These are phyloP conservation scores for Cladochytrium replicatum DNA, from an alignment of 192 early-diverging fungal species.

Conservation along the genomic window DNA sequence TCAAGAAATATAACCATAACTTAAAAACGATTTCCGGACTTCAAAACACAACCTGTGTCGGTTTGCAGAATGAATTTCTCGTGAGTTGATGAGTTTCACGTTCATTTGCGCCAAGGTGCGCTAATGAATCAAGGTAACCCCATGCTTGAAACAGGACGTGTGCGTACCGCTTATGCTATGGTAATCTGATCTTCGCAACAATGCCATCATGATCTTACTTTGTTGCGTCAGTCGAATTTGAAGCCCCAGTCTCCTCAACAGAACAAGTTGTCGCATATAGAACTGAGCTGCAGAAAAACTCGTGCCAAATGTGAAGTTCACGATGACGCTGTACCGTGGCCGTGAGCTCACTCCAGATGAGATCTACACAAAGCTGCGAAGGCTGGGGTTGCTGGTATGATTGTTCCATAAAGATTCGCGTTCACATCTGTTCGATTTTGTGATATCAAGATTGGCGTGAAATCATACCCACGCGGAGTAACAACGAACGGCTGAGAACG, in stretches of 20 bases:
- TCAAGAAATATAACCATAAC: too few relatives aligned
- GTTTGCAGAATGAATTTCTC: neutral
- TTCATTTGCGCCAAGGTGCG: slow-evolving; percentile 83
- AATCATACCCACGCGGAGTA: slow-evolving; percentile 90
- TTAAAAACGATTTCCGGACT: too few relatives aligned
- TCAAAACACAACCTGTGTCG: too few relatives aligned
- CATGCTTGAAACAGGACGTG: slow-evolving; percentile 64
- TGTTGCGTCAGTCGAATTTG: slow-evolving; percentile 71
- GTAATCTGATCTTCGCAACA: too few relatives aligned
- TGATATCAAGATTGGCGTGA: slow-evolving; percentile 50
- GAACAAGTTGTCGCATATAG: slow-evolving; percentile 82
- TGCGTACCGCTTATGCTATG: slow-evolving; percentile 86
- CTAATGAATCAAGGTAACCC: slow-evolving; percentile 89
- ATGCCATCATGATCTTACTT: too few relatives aligned
- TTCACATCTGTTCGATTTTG: too few relatives aligned
- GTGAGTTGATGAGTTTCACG: slow-evolving; percentile 72
- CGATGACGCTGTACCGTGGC: slow-evolving; percentile 86
- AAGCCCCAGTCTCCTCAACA: slow-evolving; percentile 78
- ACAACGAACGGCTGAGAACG: slow-evolving; percentile 95
- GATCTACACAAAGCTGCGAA: slow-evolving; percentile 70
- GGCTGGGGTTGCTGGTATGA: slow-evolving; percentile 66
- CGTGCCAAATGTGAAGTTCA: slow-evolving; percentile 77
- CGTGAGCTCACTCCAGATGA: slow-evolving; percentile 84
- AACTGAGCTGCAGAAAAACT: slow-evolving; percentile 61
- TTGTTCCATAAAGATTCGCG: too few relatives aligned